Conservation (phyloP, 495 filamentous ascomycete species). For the Tuber brumale region DNA sequence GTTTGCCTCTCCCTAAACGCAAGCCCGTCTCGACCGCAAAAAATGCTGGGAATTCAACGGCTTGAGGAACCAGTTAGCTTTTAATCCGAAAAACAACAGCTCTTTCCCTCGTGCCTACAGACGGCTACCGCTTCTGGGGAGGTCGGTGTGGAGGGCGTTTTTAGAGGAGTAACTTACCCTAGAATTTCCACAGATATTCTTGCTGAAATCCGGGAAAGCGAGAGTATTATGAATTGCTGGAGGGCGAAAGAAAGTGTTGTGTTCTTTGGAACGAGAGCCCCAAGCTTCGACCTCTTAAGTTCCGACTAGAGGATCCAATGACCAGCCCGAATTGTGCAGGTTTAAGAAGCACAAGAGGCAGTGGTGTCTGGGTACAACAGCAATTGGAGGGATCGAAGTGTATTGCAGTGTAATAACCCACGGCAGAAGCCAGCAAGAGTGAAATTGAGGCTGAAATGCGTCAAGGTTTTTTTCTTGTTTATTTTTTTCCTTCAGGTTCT, state of each 20-base stretch:
- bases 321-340: conserved; percentile 1
- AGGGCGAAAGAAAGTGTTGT: not conserved
- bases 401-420: not conserved
- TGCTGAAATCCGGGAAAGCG: not conserved
- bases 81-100: conserved; percentile 12
- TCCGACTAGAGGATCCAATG: not conserved
- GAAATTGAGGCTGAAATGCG: conserved; percentile 1
- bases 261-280: not conserved
- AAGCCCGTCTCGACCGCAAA: conserved; percentile 4
- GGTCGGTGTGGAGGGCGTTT: not conserved
- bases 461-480: not conserved
- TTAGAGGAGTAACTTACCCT: not conserved
- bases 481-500: not conserved
- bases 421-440: not conserved
- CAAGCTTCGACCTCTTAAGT: not conserved
- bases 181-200: not conserved
- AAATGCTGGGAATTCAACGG: conserved; percentile 3
- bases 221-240: not conserved
- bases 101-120: conserved; percentile 1
- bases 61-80: conserved; percentile 20
- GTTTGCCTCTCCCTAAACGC: conserved; percentile 14
- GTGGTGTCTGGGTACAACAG: not conserved
- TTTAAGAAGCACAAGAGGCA: not conserved
- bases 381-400: not conserved
- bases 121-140: conserved; percentile 12